Evolutionary conservation across 768 basidiomycete genomes (phyloP), one percentile per base, ranked within the genome.

Genomic region (Leccinum variicolor): DNA sequence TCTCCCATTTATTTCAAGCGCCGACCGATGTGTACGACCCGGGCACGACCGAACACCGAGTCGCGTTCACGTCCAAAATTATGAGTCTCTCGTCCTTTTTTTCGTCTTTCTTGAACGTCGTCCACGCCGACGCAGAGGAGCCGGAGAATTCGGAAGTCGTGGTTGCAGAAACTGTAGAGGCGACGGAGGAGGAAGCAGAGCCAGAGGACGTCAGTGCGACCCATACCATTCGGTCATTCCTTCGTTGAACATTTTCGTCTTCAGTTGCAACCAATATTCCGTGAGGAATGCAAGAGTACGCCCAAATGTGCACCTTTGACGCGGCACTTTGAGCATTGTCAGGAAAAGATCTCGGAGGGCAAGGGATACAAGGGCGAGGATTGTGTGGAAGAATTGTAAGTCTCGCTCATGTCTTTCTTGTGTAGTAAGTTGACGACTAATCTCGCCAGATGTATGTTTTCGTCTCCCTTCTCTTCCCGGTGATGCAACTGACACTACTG

Each of bases 361-460:
- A 69, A 94, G 66, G 94, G 92, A 39, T 92, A 82, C 83, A 87
- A 91, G 71, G 85, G 85, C 61, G 94, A 96, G 79, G 93, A 95
- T 70, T 96, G 93, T 69, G 89, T 94, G 36, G 91, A 94, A 75
- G 92, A 93, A 80, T 72, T 93, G 89, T 90, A 64, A 72, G 87
- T 82, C 45, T 23, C n/a, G 50, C 34, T 4, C 4, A 29, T 39
- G 14, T 50, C 11, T 49, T 9, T 28, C 41, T 33, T 41, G 5
- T 51, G 14, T 54, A 33, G 14, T 58, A 23, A 36, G 21, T 43
- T 60, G 26, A 63, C 52, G 26, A 9, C 25, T 43, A 25, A 26
- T 26, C 1, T 11, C 3, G 17, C 52, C 43, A 72, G 70, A 47
- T 72, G 70, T 72, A 56, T 8, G 70, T 71, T 50, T 34, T 53